phyloP scores from a whole-genome alignment of 768 basidiomycete genomes.

The Crepidotus variabilis region DNA sequence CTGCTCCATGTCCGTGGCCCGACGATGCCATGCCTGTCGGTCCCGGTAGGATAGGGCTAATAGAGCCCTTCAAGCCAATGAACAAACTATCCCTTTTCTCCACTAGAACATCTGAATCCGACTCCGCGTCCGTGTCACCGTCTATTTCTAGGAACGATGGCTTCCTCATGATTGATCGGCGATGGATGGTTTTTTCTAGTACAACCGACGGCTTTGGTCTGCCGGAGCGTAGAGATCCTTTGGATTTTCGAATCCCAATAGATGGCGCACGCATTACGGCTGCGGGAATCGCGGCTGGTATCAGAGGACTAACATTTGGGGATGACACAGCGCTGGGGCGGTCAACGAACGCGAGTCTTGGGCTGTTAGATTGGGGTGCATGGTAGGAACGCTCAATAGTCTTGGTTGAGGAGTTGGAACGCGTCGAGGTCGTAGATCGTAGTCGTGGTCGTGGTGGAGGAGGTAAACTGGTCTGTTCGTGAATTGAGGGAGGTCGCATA shows the following conservation, averaged over 20 bases:
- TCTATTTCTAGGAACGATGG: conserved; percentile 74
- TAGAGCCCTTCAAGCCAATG: conserved; percentile 16
- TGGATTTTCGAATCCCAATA: conserved; percentile 3
- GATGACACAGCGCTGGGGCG: conserved; percentile 5
- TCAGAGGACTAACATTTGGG: not conserved
- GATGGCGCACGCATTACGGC: not conserved
- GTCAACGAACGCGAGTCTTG: conserved; percentile 1
- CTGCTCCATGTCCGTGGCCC: not conserved
- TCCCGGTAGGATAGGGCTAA: not conserved
- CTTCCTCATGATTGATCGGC: conserved; percentile 57
- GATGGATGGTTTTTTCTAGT: conserved; percentile 37
- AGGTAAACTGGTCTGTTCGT: conserved; percentile 38
- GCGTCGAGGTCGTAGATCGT: conserved; percentile 23
- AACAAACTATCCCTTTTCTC: conserved; percentile 15
- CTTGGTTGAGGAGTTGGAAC: conserved; percentile 4
- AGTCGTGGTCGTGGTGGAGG: conserved; percentile 50
- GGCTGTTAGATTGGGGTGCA: conserved; percentile 1
- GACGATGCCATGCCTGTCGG: not conserved
- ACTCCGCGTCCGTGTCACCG: conserved; percentile 38
- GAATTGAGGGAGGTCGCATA: not conserved
- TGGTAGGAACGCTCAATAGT: conserved; percentile 1
- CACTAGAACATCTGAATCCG: conserved; percentile 17
- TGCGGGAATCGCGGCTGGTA: not conserved
- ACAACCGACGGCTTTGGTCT: conserved; percentile 23
- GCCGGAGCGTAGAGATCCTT: conserved; percentile 15